A percentile compares a stretch with the other conserved stretches of the same genome.
Conservation (phyloP, 1,284 basidiomycete genomes). For the Flammula alnicola region DNA sequence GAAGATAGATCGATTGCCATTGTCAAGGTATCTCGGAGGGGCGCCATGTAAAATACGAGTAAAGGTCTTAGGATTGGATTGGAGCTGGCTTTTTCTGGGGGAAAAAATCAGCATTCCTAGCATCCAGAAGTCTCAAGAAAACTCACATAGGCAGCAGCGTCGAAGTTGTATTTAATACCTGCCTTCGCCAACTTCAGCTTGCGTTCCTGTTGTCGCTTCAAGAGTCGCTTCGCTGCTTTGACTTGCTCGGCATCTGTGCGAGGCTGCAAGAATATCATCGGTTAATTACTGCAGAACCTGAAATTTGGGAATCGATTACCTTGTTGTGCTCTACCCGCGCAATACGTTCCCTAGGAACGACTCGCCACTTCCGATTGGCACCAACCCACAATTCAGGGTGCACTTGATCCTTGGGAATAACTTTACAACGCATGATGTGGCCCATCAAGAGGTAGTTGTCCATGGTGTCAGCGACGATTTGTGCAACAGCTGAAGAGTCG, state of each 20-base stretch:
- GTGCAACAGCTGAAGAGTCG: conserved; percentile 84
- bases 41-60: background rate
- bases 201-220: conserved; percentile 80
- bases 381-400: conserved; percentile 97
- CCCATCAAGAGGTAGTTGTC: conserved; percentile 97
- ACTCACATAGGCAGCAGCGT: conserved; percentile 70
- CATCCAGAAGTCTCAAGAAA: background rate
- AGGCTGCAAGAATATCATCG: conserved; percentile 50
- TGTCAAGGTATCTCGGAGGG: conserved; percentile 1
- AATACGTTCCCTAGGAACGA: conserved; percentile 76
- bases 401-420: conserved; percentile 86
- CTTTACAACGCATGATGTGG: conserved; percentile 88
- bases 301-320: conserved; percentile 44
- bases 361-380: conserved; percentile 91
- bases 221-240: conserved; percentile 70
- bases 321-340: conserved; percentile 81
- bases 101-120: conserved; percentile 2
- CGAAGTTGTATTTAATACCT: conserved; percentile 92
- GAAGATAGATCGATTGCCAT: background rate
- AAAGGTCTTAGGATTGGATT: conserved; percentile 10
- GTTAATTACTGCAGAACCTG: background rate
- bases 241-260: conserved; percentile 77
- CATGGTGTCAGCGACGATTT: conserved; percentile 99
- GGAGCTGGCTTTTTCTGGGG: conserved; percentile 21
- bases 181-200: conserved; percentile 80